Conservation (phyloP, 495 filamentous ascomycete species). For the Amphirosellinia nigrospora region DNA sequence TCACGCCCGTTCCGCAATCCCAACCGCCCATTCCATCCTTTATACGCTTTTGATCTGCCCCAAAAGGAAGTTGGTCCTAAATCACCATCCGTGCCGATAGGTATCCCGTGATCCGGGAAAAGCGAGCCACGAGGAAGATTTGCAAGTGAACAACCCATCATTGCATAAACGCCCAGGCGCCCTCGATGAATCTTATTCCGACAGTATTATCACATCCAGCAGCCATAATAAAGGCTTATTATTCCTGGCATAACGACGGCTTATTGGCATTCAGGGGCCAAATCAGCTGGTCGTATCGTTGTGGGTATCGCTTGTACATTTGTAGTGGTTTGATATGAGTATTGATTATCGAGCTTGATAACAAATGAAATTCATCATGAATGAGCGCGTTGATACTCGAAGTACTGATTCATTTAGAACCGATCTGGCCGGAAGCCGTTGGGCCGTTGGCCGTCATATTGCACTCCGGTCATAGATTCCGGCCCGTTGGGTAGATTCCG, state of each 20-base stretch:
- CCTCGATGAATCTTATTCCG: slow-evolving; percentile 10
- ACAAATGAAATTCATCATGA: slow-evolving; percentile 27
- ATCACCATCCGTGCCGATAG: background rate
- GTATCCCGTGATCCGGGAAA: background rate
- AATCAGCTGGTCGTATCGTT: background rate
- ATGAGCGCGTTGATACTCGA: slow-evolving; percentile 9
- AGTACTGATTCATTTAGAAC: slow-evolving; percentile 25
- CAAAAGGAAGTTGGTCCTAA: slow-evolving; percentile 8
- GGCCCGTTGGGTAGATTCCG: slow-evolving; percentile 40
- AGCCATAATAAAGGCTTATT: slow-evolving; percentile 3
- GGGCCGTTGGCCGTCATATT: slow-evolving; percentile 53
- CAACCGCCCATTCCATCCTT: slow-evolving; percentile 15
- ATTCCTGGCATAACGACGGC: slow-evolving; percentile 10
- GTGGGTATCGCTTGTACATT: slow-evolving; percentile 25
- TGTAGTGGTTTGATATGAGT: slow-evolving; percentile 17
- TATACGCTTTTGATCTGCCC: slow-evolving; percentile 28
- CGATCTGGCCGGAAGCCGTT: slow-evolving; percentile 46
- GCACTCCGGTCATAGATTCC: slow-evolving; percentile 62
- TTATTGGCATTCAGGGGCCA: background rate
- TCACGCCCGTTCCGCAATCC: slow-evolving; percentile 9
- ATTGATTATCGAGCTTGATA: slow-evolving; percentile 18
- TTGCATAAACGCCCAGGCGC: slow-evolving; percentile 16
- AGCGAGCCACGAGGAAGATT: slow-evolving; percentile 1
- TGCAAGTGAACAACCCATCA: slow-evolving; percentile 17
- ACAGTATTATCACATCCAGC: slow-evolving; percentile 17